A percentile compares a stretch with the other conserved stretches of the same genome.
Evolutionary conservation across 2,329 filamentous ascomycete genomes (phyloP).

Genomic region (Chaetothyriales sp.): DNA sequence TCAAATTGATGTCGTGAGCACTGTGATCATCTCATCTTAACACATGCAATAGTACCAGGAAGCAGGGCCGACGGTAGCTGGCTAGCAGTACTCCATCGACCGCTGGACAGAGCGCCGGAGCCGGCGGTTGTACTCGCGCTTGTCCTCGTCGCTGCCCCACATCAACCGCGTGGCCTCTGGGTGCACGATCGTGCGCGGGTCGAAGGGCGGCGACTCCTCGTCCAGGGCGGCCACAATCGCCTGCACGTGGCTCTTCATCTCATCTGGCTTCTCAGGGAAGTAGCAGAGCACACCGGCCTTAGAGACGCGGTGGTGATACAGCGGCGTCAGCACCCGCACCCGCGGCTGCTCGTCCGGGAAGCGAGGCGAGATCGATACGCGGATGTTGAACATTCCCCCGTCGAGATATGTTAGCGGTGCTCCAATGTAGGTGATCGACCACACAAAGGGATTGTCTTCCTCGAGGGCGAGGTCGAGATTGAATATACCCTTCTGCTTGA

Average conservation of each 20-base stretch:
- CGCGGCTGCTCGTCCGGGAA: slow-evolving; percentile 84
- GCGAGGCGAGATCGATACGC: slow-evolving; percentile 60
- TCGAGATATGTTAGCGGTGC: slow-evolving; percentile 86
- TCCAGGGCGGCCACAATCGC: slow-evolving; percentile 70
- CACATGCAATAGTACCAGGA: not conserved
- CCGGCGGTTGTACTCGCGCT: slow-evolving; percentile 69
- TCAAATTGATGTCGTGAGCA: not conserved
- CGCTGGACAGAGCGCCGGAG: slow-evolving; percentile 28
- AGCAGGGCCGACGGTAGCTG: not conserved
- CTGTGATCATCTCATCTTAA: not conserved
- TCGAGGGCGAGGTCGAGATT: slow-evolving; percentile 64
- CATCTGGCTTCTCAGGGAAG: slow-evolving; percentile 50
- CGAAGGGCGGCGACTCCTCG: slow-evolving; percentile 74
- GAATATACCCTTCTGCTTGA: slow-evolving; percentile 53
- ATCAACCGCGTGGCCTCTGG: slow-evolving; percentile 72
- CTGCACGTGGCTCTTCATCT: slow-evolving; percentile 69
- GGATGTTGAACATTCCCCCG: slow-evolving; percentile 74
- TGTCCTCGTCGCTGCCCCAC: slow-evolving; percentile 67
- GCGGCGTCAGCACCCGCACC: slow-evolving; percentile 59
- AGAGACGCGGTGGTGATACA: slow-evolving; percentile 82
- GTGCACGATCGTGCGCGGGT: slow-evolving; percentile 75
- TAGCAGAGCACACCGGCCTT: slow-evolving; percentile 73
- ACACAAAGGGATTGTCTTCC: slow-evolving; percentile 74
- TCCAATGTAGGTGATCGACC: slow-evolving; percentile 79
- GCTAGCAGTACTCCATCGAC: not conserved